phyloP scores from a whole-genome alignment of 2,329 filamentous ascomycete species.

The Neophaeococcomyces aloes region DNA sequence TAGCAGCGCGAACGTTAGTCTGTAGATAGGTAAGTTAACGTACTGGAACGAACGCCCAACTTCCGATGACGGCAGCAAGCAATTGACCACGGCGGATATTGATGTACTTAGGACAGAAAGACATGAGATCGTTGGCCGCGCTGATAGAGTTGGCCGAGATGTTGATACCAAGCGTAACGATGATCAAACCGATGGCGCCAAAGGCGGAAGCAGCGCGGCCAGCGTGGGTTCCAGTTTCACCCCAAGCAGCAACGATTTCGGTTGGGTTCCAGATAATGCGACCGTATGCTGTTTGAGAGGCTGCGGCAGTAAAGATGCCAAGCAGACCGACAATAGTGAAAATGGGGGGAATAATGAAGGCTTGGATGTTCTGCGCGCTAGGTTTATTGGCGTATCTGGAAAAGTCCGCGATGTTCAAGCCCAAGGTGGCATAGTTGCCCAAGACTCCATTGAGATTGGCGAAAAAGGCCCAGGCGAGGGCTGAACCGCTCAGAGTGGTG shows the following conservation, averaged over 20 bases:
- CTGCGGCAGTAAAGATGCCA: constrained; percentile 18
- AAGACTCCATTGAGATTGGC: too few relatives aligned
- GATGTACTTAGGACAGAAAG: constrained; percentile 44
- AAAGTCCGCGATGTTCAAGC: constrained; percentile 19
- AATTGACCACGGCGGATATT: constrained; percentile 49
- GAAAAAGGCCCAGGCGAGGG: too few relatives aligned
- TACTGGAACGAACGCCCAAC: too few relatives aligned
- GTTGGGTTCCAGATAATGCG: constrained; percentile 17
- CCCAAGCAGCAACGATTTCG: constrained; percentile 14
- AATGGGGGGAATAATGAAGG: constrained; percentile 16
- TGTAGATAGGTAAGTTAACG: too few relatives aligned
- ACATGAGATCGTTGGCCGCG: constrained; percentile 47
- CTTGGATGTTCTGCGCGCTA: constrained; percentile 19
- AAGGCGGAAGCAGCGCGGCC: constrained; percentile 38
- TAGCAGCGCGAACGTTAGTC: too few relatives aligned
- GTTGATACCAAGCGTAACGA: constrained; percentile 40
- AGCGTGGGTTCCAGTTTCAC: constrained; percentile 12
- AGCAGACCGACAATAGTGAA: constrained; percentile 18
- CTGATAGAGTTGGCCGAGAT: constrained; percentile 44
- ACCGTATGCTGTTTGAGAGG: constrained; percentile 13
- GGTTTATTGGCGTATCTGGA: constrained; percentile 19
- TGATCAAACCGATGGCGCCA: constrained; percentile 39
- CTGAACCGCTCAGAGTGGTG: too few relatives aligned
- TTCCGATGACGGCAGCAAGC: constrained; percentile 44
- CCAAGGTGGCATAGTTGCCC: too few relatives aligned